Percentiles rank a stretch among this genome's conserved stretches.
Conservation (phyloP, 371 early-diverging fungal genomes). For the Rhizopus stolonifer region DNA sequence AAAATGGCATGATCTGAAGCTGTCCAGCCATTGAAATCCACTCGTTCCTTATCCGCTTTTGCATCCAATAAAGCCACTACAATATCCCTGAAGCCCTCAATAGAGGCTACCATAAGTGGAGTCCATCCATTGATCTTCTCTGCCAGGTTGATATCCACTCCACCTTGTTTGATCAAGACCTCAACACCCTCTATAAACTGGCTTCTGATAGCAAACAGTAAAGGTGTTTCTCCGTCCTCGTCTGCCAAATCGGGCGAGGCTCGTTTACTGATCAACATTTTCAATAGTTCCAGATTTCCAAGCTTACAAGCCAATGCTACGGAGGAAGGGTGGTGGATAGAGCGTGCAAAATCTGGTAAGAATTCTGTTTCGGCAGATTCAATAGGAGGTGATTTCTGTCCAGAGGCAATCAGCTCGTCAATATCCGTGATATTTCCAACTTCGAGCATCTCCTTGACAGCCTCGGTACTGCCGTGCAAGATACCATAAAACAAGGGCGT, state of each 20-base stretch:
- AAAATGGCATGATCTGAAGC: slow-evolving; percentile 73
- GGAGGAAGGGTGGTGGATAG: slow-evolving; percentile 43
- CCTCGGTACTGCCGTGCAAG: slow-evolving; percentile 56
- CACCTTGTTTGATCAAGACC: slow-evolving; percentile 42
- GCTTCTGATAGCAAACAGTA: slow-evolving; percentile 58
- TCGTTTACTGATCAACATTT: slow-evolving; percentile 52
- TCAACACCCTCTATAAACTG: slow-evolving; percentile 55
- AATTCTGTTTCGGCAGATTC: slow-evolving; percentile 4
- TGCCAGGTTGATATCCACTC: slow-evolving; percentile 39
- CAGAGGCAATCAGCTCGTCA: slow-evolving; percentile 43
- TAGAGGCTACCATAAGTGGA: slow-evolving; percentile 63
- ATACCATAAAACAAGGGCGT: slow-evolving; percentile 72
- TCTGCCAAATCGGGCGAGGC: slow-evolving; percentile 57
- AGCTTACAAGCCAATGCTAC: slow-evolving; percentile 61
- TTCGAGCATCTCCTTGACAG: slow-evolving; percentile 55
- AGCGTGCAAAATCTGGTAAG: slow-evolving; percentile 39
- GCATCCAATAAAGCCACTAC: slow-evolving; percentile 51
- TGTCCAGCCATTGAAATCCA: slow-evolving; percentile 60
- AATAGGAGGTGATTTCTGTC: slow-evolving; percentile 10
- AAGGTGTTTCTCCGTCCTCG: slow-evolving; percentile 66
- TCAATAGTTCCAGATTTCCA: slow-evolving; percentile 48
- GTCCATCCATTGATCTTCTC: slow-evolving; percentile 63
- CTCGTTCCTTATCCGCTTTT: slow-evolving; percentile 51
- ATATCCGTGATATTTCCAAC: slow-evolving; percentile 53
- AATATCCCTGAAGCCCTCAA: slow-evolving; percentile 59